These are phyloP conservation scores for Xylaria nigripes DNA, from an alignment of 495 filamentous ascomycete genomes.

Conservation along the genomic window DNA sequence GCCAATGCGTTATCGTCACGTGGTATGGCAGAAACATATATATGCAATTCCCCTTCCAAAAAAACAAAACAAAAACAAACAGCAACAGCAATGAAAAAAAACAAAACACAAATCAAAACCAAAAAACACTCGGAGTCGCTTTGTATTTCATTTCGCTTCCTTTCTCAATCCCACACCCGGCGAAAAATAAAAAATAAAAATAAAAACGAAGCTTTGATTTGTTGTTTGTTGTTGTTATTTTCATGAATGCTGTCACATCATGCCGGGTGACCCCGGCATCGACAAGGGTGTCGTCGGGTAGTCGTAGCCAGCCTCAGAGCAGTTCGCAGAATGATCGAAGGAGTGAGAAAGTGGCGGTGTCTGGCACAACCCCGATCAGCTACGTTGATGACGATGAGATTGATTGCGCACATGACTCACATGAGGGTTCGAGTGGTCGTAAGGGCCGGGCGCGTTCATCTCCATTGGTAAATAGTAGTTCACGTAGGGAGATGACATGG, in stretches of 20 bases:
- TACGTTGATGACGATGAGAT: slow-evolving; percentile 34
- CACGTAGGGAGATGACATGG: slow-evolving; percentile 59
- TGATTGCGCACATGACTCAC: slow-evolving; percentile 48
- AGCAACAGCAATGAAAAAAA: no score
- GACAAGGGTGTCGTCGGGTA: slow-evolving; percentile 63
- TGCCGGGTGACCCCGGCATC: slow-evolving; percentile 55
- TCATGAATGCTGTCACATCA: slow-evolving; percentile 29
- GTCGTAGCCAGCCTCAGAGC: slow-evolving; percentile 51
- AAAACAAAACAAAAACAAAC: no score
- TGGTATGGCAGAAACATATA: slow-evolving; percentile 1
- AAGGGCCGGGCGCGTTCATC: slow-evolving; percentile 50
- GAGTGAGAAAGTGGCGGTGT: slow-evolving; percentile 79
- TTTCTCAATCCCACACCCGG: not conserved
- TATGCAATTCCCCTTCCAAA: slow-evolving; percentile 4
- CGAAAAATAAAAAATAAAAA: no score
- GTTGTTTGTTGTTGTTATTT: not conserved
- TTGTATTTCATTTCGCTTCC: not conserved
- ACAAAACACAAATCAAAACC: no score
- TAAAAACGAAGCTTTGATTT: no score
- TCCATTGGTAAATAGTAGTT: slow-evolving; percentile 75
- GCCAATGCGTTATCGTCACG: slow-evolving; percentile 2
- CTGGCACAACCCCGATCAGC: slow-evolving; percentile 48
- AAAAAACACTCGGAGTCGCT: no score
- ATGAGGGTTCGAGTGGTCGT: slow-evolving; percentile 57
- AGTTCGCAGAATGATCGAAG: slow-evolving; percentile 62